Percentiles rank a stretch among this genome's conserved stretches.
Evolutionary conservation across 2,329 filamentous ascomycete species (phyloP).

Genomic region (Pleurostoma richardsiae): DNA sequence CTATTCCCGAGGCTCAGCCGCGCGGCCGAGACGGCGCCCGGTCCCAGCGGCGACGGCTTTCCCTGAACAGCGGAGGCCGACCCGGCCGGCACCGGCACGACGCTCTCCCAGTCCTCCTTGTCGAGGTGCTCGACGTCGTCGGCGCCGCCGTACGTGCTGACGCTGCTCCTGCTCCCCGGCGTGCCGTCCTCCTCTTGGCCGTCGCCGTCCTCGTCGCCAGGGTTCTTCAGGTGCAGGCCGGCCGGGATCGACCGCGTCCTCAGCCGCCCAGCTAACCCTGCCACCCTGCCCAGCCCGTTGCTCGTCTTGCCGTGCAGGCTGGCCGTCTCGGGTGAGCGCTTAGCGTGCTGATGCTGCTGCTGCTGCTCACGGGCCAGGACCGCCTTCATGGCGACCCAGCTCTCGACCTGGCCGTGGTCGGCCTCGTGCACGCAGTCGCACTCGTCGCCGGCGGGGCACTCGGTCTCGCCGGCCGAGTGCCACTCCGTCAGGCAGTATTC

Average conservation of each 20-base stretch:
- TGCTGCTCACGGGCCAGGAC: constrained; percentile 22
- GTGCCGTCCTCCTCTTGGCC: not conserved
- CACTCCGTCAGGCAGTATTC: constrained; percentile 54
- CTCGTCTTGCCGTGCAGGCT: constrained; percentile 9
- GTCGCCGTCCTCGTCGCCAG: constrained; percentile 17
- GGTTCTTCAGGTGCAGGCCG: constrained; percentile 10
- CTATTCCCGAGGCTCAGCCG: constrained; percentile 44
- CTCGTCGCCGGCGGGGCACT: constrained; percentile 61
- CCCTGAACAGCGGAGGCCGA: not conserved
- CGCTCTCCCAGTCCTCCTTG: constrained; percentile 30
- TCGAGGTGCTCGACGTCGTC: constrained; percentile 19
- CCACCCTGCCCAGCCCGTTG: constrained; percentile 1
- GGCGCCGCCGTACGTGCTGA: constrained; percentile 18
- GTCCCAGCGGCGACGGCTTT: constrained; percentile 17
- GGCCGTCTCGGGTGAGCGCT: constrained; percentile 14
- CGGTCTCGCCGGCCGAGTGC: constrained; percentile 49
- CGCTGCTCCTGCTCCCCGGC: constrained; percentile 6
- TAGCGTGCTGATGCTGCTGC: not conserved
- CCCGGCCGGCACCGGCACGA: constrained; percentile 13
- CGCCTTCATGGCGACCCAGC: constrained; percentile 52
- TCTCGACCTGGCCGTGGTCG: constrained; percentile 52
- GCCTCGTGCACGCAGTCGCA: constrained; percentile 57
- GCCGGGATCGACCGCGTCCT: constrained; percentile 19
- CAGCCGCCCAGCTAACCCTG: constrained; percentile 8
- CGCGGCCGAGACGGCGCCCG: constrained; percentile 32